Base-by-base conservation (phyloP, 805 yeast genomes). In the Lachancea kluyveri region DNA sequence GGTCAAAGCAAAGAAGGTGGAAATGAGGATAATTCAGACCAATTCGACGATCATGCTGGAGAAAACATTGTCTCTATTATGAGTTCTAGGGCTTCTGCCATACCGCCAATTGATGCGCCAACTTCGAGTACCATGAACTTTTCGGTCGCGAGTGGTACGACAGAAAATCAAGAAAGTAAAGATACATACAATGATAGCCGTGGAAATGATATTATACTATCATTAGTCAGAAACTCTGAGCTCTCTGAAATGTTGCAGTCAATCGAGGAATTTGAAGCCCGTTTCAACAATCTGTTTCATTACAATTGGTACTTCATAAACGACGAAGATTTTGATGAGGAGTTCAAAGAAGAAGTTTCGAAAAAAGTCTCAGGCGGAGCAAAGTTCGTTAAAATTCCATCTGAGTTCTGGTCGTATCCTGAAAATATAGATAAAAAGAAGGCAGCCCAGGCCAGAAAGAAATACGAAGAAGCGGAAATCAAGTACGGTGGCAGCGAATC, bases 281-380 rank as follows among this genome's bases (percentile, higher is more conserved):
- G 61, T 2, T 85, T 84, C 62, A 85, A 85, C 51, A 40, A 57
- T 16, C 80, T 80, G 47, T 85, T 77, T 54, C 68, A 70, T 30
- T 85, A 85, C 50, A 94, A 95, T 0, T 85, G 85, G 62, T 83
- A 84, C 1, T 79, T 85, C 37, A 50, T 85, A 23, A 85, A 84
- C 49, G 94, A 86, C 48, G 64, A 60, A 34, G 75, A 76, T 3
- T 85, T 85, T 50, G 57, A 72, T 1, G 70, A 72, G 0, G 52
- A 52, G 16, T 85, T 85, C 61, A 79, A 65, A 48, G 42, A 54
- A 4, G 49, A 50, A 13, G 62, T 83, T 25, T 31, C 39, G 21
- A 47, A 52, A 8, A 48, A 57, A 5, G 68, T 75, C 0, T 60
- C 41, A 30, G 39, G 69, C 1, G 65, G 54, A 13, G 59, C 77